A percentile compares a stretch with the other conserved stretches of the same genome.
These are phyloP conservation scores for Mycosphaerella arachidis DNA, from an alignment of 2,329 filamentous ascomycete genomes.

Conservation along the genomic window DNA sequence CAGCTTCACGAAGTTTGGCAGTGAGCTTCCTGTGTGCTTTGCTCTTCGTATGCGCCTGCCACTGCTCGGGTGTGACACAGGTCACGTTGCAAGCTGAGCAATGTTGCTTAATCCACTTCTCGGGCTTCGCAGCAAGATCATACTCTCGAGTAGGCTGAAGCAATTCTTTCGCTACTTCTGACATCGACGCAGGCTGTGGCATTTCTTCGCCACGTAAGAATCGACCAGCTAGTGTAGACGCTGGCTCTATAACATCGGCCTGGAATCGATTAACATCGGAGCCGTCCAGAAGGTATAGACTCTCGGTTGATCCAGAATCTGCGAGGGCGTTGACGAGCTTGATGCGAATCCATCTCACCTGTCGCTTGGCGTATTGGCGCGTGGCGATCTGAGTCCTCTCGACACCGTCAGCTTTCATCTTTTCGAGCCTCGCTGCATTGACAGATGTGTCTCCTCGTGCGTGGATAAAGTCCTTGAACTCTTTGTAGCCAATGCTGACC, in stretches of 20 bases:
- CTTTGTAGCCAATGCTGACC: constrained; percentile 95
- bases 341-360: constrained; percentile 79
- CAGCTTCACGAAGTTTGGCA: constrained; percentile 16
- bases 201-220: constrained; percentile 60
- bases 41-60: constrained; percentile 54
- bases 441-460: constrained; percentile 30
- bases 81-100: constrained; percentile 68
- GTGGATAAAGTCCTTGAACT: constrained; percentile 69
- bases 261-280: constrained; percentile 62
- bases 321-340: constrained; percentile 65
- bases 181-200: constrained; percentile 53
- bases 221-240: constrained; percentile 54
- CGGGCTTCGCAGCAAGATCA: constrained; percentile 39
- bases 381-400: constrained; percentile 79
- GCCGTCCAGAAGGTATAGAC: constrained; percentile 75
- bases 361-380: constrained; percentile 78
- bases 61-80: constrained; percentile 54
- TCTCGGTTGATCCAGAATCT: constrained; percentile 52
- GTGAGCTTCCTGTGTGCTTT: constrained; percentile 46
- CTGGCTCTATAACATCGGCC: constrained; percentile 60
- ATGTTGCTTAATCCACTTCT: constrained; percentile 49
- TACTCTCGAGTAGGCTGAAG: constrained; percentile 54
- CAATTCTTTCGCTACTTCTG: constrained; percentile 52
- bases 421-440: constrained; percentile 44
- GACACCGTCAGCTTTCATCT: constrained; percentile 56